Evolutionary conservation across 2,329 filamentous ascomycete genomes (phyloP).

Genomic region (Clarireedia paspali): DNA sequence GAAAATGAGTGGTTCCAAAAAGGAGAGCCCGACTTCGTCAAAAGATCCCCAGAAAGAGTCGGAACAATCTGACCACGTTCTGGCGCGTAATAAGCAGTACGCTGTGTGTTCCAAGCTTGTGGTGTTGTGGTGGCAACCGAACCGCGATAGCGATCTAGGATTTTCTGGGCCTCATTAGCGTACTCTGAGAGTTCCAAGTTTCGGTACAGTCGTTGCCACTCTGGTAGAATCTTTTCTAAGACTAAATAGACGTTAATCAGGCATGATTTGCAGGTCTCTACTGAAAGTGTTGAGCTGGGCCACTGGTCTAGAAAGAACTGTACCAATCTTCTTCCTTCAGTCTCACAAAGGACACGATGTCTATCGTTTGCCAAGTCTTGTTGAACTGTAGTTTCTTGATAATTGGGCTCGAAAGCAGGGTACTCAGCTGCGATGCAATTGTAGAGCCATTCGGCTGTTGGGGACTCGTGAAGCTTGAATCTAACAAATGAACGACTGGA

Average conservation of each 20-base stretch:
- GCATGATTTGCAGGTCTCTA: conserved; percentile 25
- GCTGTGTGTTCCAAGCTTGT: conserved; percentile 4
- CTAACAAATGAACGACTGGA: no score
- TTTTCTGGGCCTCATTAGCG: conserved; percentile 35
- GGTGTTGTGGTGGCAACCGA: neutral
- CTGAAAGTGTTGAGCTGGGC: conserved; percentile 34
- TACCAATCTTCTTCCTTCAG: conserved; percentile 27
- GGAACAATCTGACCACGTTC: conserved; percentile 7
- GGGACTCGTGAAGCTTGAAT: no score
- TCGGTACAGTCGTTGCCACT: conserved; percentile 41
- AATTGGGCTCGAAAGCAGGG: no score
- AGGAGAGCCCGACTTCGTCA: no score
- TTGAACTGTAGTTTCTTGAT: conserved; percentile 27
- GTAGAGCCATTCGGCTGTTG: no score
- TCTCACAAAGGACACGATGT: conserved; percentile 18
- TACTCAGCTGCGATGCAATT: no score
- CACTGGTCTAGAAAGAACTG: conserved; percentile 37
- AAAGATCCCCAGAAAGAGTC: no score
- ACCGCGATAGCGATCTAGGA: conserved; percentile 30
- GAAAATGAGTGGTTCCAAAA: no score
- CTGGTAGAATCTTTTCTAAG: conserved; percentile 32
- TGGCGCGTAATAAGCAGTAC: neutral
- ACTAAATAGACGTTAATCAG: conserved; percentile 34
- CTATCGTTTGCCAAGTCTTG: conserved; percentile 27
- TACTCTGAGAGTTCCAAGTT: conserved; percentile 41